These are phyloP conservation scores for Ashbya aceris DNA, from an alignment of 1,139 yeast genomes.

Conservation along the genomic window DNA sequence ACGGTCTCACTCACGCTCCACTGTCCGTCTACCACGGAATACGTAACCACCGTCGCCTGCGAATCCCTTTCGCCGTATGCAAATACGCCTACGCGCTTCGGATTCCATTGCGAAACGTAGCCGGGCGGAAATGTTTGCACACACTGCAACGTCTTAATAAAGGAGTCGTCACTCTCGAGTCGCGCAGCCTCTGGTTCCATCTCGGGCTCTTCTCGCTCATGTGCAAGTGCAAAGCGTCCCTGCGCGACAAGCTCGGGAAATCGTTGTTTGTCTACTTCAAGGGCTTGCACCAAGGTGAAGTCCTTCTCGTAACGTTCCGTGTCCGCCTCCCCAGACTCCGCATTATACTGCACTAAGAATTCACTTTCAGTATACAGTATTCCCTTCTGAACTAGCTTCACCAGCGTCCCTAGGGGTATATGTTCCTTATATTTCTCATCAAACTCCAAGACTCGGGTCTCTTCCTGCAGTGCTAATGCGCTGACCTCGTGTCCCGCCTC, in stretches of 20 bases:
- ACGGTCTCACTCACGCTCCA: slow-evolving; percentile 4
- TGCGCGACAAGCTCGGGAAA: slow-evolving; percentile 26
- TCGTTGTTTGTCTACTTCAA: slow-evolving; percentile 27
- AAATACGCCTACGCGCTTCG: slow-evolving; percentile 26
- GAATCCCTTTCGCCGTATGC: slow-evolving; percentile 37
- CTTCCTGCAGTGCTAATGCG: slow-evolving; percentile 75
- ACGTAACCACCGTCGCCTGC: slow-evolving; percentile 29
- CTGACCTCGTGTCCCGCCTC: slow-evolving; percentile 75
- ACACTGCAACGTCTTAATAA: slow-evolving; percentile 31
- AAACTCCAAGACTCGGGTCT: slow-evolving; percentile 50
- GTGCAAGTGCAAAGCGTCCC: slow-evolving; percentile 28
- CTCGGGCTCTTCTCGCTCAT: slow-evolving; percentile 8
- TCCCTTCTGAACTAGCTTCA: slow-evolving; percentile 77
- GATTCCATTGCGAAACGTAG: slow-evolving; percentile 35
- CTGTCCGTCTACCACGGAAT: slow-evolving; percentile 6
- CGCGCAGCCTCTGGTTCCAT: slow-evolving; percentile 8
- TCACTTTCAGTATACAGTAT: slow-evolving; percentile 58
- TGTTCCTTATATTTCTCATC: slow-evolving; percentile 43
- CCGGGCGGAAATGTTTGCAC: slow-evolving; percentile 29
- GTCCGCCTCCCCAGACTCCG: slow-evolving; percentile 23
- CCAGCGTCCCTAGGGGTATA: slow-evolving; percentile 67
- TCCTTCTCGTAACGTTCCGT: slow-evolving; percentile 21
- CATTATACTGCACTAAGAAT: slow-evolving; percentile 34
- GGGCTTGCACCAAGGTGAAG: slow-evolving; percentile 35
- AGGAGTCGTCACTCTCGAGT: slow-evolving; percentile 14